phyloP scores from a whole-genome alignment of 352 stramenopile genomes.

The Phytophthora pisi region DNA sequence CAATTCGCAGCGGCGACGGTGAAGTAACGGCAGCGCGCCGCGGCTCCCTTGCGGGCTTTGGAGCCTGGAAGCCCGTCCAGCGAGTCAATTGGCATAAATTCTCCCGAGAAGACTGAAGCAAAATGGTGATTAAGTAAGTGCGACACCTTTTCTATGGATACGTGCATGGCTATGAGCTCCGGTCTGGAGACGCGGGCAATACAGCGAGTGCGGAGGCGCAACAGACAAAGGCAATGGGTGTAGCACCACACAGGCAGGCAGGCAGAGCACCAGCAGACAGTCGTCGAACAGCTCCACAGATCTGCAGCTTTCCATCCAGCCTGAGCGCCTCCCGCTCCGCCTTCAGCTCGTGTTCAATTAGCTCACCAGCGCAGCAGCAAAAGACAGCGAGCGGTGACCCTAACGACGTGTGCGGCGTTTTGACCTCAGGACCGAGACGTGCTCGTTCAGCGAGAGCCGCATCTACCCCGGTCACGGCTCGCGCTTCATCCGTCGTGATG shows the following conservation, averaged over 20 bases:
- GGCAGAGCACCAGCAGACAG: background rate
- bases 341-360: background rate
- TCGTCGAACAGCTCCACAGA: slow-evolving; percentile 4
- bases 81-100: slow-evolving; percentile 87
- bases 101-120: slow-evolving; percentile 89
- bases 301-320: slow-evolving; percentile 6
- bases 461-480: slow-evolving; percentile 99
- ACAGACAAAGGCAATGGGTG: background rate
- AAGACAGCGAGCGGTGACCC: slow-evolving; percentile 2
- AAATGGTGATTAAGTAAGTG: slow-evolving; percentile 93
- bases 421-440: slow-evolving; percentile 84
- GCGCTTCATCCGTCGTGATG: slow-evolving; percentile 98
- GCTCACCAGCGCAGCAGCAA: background rate
- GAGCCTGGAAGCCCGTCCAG: slow-evolving; percentile 26
- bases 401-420: slow-evolving; percentile 30
- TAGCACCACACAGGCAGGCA: background rate
- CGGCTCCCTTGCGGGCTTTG: slow-evolving; percentile 19
- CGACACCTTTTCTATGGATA: slow-evolving; percentile 5
- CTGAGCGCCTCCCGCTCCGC: background rate
- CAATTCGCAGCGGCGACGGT: slow-evolving; percentile 57
- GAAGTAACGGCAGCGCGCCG: slow-evolving; percentile 52
- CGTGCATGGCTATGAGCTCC: slow-evolving; percentile 1
- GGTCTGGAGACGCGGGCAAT: slow-evolving; percentile 1
- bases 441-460: slow-evolving; percentile 89
- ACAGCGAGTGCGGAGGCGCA: background rate